Percentiles rank a stretch among this genome's conserved stretches.
phyloP scores from a whole-genome alignment of 1,139 yeast species.

The Yamadazyma oceani region DNA sequence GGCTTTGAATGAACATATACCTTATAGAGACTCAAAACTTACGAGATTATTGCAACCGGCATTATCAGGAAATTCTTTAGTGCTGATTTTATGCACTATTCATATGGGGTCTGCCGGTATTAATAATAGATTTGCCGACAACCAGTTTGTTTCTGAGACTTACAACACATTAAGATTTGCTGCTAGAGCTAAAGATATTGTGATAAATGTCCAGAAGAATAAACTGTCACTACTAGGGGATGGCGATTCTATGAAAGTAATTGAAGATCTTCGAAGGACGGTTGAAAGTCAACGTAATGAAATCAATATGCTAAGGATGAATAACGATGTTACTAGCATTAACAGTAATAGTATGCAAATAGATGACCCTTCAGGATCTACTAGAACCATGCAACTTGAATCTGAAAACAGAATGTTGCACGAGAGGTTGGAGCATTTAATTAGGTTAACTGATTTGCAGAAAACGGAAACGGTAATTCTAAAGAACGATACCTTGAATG shows the following conservation, averaged over 20 bases:
- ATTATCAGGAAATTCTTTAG: conserved; percentile 80
- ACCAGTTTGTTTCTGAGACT: conserved; percentile 68
- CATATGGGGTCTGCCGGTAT: conserved; percentile 48
- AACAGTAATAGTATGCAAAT: conserved; percentile 9
- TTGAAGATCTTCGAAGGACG: conserved; percentile 47
- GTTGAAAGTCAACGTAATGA: conserved; percentile 47
- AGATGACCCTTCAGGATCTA: conserved; percentile 9
- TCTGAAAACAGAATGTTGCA: conserved; percentile 62
- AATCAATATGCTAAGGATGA: conserved; percentile 20
- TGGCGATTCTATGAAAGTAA: conserved; percentile 44
- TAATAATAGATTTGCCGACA: conserved; percentile 20
- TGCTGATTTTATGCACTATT: conserved; percentile 86
- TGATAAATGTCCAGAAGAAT: conserved; percentile 64
- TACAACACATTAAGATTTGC: conserved; percentile 88
- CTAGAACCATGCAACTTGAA: conserved; percentile 43
- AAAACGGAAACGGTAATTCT: conserved; percentile 54
- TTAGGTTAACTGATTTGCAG: conserved; percentile 59
- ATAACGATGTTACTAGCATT: conserved; percentile 1
- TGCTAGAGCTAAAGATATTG: conserved; percentile 85
- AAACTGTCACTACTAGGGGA: conserved; percentile 31
- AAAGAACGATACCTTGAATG: conserved; percentile 56
- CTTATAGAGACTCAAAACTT: conserved; percentile 88
- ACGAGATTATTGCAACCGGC: conserved; percentile 91
- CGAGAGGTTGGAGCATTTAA: conserved; percentile 69
- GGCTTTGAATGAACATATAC: conserved; percentile 58